A percentile compares a stretch with the other conserved stretches of the same genome.
These are phyloP conservation scores for Colletotrichum sp. DNA, from an alignment of 2,329 filamentous ascomycete genomes.

Conservation along the genomic window DNA sequence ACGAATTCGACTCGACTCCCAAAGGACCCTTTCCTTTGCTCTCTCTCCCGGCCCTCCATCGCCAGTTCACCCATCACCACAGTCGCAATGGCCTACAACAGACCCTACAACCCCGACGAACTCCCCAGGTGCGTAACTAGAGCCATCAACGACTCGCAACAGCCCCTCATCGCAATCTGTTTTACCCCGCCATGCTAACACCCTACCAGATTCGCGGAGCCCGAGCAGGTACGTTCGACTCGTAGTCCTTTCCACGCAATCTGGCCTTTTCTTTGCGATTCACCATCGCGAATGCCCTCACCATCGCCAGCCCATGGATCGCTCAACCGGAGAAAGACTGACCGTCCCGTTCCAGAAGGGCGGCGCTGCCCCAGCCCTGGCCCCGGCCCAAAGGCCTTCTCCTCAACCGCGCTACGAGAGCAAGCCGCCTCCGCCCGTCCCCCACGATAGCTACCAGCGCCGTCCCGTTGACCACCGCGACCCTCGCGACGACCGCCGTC, in stretches of 20 bases:
- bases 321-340: not conserved
- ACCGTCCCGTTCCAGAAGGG: slow-evolving; percentile 21
- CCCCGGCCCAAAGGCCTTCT: slow-evolving; percentile 18
- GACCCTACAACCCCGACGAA: slow-evolving; percentile 90
- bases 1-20: not conserved
- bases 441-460: slow-evolving; percentile 29
- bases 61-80: not conserved
- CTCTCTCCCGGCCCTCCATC: not conserved
- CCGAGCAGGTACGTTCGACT: slow-evolving; percentile 62
- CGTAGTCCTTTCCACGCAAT: not conserved
- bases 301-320: slow-evolving; percentile 23
- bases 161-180: slow-evolving; percentile 5
- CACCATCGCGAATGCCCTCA: not conserved
- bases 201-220: slow-evolving; percentile 70
- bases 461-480: slow-evolving; percentile 20
- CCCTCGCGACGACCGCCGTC: slow-evolving; percentile 26
- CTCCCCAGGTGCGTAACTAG: slow-evolving; percentile 76
- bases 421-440: slow-evolving; percentile 51
- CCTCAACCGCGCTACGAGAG: slow-evolving; percentile 48
- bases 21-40: not conserved
- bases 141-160: slow-evolving; percentile 12
- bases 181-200: slow-evolving; percentile 28
- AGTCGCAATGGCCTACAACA: slow-evolving; percentile 86
- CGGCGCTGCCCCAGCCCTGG: slow-evolving; percentile 19
- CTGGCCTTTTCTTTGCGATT: slow-evolving; percentile 4